phyloP scores from a whole-genome alignment of 345 rosid genomes.

The Salix viminalis region DNA sequence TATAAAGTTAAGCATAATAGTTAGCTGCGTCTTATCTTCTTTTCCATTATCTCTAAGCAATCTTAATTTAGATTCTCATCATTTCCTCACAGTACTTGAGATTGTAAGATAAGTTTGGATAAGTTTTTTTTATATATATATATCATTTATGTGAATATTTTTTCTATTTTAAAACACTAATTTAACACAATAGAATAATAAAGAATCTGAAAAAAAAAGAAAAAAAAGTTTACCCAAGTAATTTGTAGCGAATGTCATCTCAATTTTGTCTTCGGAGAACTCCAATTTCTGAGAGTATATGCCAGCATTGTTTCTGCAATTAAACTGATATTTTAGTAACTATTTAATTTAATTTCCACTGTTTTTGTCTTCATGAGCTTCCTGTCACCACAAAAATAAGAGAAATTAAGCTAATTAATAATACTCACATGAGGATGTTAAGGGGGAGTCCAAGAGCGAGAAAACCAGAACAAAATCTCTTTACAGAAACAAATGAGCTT shows the following conservation, averaged over 20 bases:
- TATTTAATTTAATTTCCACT: neutral
- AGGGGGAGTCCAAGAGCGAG: constrained; percentile 67
- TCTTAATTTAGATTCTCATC: neutral
- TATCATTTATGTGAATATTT: too few species aligned
- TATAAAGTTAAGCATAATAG: neutral
- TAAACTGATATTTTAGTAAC: neutral
- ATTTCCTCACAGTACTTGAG: neutral
- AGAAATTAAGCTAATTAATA: neutral
- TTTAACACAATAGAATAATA: neutral
- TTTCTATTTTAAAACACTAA: too few species aligned
- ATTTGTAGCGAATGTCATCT: constrained; percentile 91
- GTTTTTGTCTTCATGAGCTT: neutral
- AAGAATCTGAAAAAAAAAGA: neutral
- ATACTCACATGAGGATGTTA: constrained; percentile 76
- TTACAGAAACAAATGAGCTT: constrained; percentile 71
- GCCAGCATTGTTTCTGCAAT: constrained; percentile 88
- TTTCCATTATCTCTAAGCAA: neutral
- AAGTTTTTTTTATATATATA: too few species aligned
- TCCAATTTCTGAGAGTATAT: constrained; percentile 71
- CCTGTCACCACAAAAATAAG: neutral
- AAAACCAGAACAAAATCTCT: constrained; percentile 62
- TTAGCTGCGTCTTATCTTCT: neutral
- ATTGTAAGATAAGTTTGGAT: neutral
- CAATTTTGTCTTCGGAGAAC: constrained; percentile 90
- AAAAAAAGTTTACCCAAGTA: constrained; percentile 52